Evolutionary conservation across 257 asterid genomes (phyloP).

Genomic region (Solanum boliviense): DNA sequence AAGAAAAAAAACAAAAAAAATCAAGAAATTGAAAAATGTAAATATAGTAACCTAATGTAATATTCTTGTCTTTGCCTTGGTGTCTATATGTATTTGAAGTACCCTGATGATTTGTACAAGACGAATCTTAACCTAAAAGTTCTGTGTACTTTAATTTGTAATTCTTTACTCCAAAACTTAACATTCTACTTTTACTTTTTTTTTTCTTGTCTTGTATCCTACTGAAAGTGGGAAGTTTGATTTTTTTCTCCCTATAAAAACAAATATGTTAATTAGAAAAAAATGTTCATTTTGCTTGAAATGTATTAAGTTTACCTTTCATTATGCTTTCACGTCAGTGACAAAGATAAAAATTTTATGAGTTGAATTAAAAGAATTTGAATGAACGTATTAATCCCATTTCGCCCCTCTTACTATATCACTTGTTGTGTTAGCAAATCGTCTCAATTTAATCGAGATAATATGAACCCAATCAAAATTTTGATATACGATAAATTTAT

Average conservation of each 20-base stretch:
- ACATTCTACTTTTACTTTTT: background rate
- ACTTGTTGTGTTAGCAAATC: no score
- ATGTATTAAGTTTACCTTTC: background rate
- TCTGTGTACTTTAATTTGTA: background rate
- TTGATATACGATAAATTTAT: background rate
- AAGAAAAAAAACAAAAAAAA: background rate
- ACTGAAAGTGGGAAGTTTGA: background rate
- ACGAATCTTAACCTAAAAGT: background rate
- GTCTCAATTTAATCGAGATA: background rate
- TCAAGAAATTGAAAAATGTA: background rate
- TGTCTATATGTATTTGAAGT: background rate
- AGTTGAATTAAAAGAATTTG: no score
- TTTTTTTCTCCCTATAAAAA: background rate
- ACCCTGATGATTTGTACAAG: background rate
- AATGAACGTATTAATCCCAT: no score
- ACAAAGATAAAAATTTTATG: rapidly evolving
- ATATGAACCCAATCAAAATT: background rate
- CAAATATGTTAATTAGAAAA: background rate
- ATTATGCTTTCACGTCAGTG: background rate
- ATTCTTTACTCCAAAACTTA: background rate
- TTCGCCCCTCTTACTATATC: no score
- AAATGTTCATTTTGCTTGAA: background rate
- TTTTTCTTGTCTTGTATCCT: background rate
- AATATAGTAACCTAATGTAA: background rate
- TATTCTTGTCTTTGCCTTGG: background rate